Base-by-base conservation (phyloP, 2,329 filamentous ascomycete genomes). In the Aspergillus fructus region DNA sequence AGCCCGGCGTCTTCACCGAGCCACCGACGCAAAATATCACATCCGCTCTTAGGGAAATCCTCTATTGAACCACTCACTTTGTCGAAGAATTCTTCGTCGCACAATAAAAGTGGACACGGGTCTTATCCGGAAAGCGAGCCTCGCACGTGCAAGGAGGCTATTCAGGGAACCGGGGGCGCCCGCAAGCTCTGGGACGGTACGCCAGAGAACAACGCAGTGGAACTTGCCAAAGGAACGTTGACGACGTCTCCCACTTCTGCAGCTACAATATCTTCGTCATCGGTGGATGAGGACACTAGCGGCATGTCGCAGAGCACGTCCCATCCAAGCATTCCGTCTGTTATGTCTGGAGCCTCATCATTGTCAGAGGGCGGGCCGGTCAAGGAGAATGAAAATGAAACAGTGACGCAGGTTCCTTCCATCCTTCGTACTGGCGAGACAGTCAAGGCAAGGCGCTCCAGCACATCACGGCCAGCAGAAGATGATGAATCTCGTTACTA, bases 291-390 rank as follows among this genome's bases (percentile, higher is more conserved):
- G 53, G 76, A 71, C 43, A 73, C 72, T 34, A 79, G 77, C 48
- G 77, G 76, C 50, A 78, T 79, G 65, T 79, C 77, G 27, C 76
- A 78, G 51, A 78, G 75, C 62, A 74, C 76, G 41, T 79, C 78
- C 8, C 76, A 79, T 59, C 77, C 76, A 4, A 79, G 77, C 61
- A 78, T 79, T 34, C 76, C 76, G 4, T 76, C 77, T 11, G 75
- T 78, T 15, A 63, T 76, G 15, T 79, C 77, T 0, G 76, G 75
- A 27, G 77, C 76, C 12, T 79, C 78, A 0, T 79, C 78, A 21
- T 70, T 78, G 24, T 79, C 76, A 11, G 73, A 71, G 7, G 76
- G 78, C 53, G 70, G 71, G 0, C 64, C 66, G 12, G 61, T 65
- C 27, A 65, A 65, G 49, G 66, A 71, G 9, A 67, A 68, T 42